A percentile compares a stretch with the other conserved stretches of the same genome.
These are phyloP conservation scores for Musa itinerans DNA, from an alignment of 176 grass and related monocot species.

Conservation along the genomic window DNA sequence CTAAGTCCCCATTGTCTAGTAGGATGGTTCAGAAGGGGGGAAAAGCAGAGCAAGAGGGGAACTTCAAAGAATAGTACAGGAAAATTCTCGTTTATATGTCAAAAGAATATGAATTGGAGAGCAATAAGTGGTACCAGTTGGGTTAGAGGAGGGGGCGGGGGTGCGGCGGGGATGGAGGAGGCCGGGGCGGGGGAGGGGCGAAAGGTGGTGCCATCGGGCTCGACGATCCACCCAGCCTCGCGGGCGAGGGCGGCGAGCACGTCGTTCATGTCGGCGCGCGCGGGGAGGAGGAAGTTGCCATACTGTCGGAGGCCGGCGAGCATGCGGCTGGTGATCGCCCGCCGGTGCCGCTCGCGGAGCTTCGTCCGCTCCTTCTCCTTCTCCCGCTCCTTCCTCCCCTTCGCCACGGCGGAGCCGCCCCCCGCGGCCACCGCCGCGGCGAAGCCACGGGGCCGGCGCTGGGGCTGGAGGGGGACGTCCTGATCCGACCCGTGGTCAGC, in stretches of 20 bases:
- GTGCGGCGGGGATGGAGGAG: background rate
- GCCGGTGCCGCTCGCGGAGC: constrained; percentile 78
- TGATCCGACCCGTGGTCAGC: background rate
- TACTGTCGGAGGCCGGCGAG: constrained; percentile 88
- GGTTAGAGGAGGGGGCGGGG: background rate
- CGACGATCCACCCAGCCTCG: constrained; percentile 74
- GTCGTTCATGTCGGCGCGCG: constrained; percentile 95
- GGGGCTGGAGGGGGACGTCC: constrained; percentile 16
- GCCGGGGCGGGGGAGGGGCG: constrained; percentile 20
- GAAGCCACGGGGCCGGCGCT: constrained; percentile 55
- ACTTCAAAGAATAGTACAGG: background rate
- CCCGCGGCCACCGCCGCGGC: constrained; percentile 15
- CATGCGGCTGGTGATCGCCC: constrained; percentile 91
- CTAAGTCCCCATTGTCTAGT: background rate
- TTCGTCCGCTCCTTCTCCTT: constrained; percentile 88
- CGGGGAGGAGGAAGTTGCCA: constrained; percentile 80
- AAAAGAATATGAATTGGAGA: background rate
- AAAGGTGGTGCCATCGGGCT: constrained; percentile 75
- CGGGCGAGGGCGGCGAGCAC: constrained; percentile 88
- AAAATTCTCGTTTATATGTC: background rate
- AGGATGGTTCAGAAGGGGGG: background rate
- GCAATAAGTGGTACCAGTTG: constrained; percentile 36
- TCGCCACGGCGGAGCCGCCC: constrained; percentile 9
- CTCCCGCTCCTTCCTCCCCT: constrained; percentile 65
- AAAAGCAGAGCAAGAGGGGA: background rate